These are phyloP conservation scores for Vitis hybrid DNA, from an alignment of 177 flowering plant species.

Conservation along the genomic window DNA sequence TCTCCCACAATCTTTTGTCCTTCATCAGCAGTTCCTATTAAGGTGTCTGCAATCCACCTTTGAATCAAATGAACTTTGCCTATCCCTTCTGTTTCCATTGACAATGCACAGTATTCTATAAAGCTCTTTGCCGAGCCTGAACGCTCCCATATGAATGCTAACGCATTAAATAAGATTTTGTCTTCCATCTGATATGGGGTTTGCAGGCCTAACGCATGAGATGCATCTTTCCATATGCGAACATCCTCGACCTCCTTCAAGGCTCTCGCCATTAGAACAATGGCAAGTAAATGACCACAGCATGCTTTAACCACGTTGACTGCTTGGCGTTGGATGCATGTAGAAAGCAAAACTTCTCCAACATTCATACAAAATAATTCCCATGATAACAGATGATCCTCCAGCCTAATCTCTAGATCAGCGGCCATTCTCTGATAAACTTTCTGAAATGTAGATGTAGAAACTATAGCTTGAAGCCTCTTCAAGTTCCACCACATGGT, in stretches of 20 bases:
- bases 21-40: too few species aligned
- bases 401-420: too few species aligned
- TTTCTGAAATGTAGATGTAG: too few species aligned
- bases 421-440: too few species aligned
- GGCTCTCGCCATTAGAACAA: slow-evolving; percentile 1
- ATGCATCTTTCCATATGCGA: not conserved
- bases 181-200: not conserved
- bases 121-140: not conserved
- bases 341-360: too few species aligned
- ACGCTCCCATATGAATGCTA: not conserved
- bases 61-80: not conserved
- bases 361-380: too few species aligned
- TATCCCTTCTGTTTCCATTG: not conserved
- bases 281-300: not conserved
- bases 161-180: not conserved
- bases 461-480: too few species aligned
- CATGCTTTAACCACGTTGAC: not conserved
- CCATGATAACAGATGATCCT: too few species aligned
- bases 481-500: too few species aligned
- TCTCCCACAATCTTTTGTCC: too few species aligned
- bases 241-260: not conserved
- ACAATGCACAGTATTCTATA: not conserved
- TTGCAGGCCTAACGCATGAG: not conserved
- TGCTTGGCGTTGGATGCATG: not conserved
- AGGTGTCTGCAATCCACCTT: too few species aligned